Base-by-base conservation (phyloP, 345 rosid species). In the Citrus inodora region DNA sequence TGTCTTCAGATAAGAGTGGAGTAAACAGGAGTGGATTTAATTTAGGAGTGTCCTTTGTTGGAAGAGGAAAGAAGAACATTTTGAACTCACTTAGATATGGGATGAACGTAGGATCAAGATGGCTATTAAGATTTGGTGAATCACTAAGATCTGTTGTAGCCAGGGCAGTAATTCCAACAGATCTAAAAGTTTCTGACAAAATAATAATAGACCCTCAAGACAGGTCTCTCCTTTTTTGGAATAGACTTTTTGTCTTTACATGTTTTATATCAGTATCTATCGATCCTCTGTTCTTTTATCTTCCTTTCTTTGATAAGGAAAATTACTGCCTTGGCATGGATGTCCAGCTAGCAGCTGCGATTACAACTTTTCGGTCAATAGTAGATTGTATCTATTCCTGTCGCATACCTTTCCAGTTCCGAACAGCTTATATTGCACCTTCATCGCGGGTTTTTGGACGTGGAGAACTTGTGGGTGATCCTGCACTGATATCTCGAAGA, bases 381-480 rank as follows among this genome's bases (percentile, higher is more conserved):
- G 78, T 91, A 4, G 97, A 94, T 80, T 85, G 73, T 66, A 90
- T 94, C 82, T 90, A 91, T 80, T 88, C 91, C 22, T 73, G 86
- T 63, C 90, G 95, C 21, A 88, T 94, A 88, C 89, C 85, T 75
- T 87, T 94, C 61, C 98, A 94, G 81, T 94, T 94, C 74, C 89
- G 93, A 9, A 94, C 95, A 27, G 97, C 97, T 11, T 94, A 85
- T 66, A 87, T 92, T 71, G 98, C 98, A 27, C 98, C 97, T 17
- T 94, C 98, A 4, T 94, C 98, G 4, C 84, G 98, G 40, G 98
- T 94, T n/a, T 94, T 94, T 42, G 98, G 98, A 38, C 87, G 98
- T 27, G 98, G 98, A 71, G 98, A 94, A 83, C 97, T 94, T 71
- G 98, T 94, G n/a, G 92, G 92, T 25, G 95, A 92, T 82, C 83